Base-by-base conservation (phyloP, 352 stramenopile species). In the Globisporangium orthogonon region DNA sequence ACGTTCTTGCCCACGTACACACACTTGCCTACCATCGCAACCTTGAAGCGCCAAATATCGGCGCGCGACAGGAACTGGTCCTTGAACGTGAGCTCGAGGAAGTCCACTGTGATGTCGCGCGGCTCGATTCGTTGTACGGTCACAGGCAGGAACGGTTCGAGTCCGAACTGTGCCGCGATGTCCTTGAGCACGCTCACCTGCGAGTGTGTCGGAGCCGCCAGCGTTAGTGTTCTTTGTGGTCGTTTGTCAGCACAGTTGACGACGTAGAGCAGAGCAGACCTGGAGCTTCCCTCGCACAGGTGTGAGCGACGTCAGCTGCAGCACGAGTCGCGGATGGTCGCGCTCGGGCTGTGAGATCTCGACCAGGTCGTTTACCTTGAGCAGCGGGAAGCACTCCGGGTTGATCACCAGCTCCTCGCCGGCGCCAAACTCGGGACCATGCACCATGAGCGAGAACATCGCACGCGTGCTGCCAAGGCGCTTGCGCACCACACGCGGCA, bases 1-100 rank as follows among this genome's bases (percentile, higher is more conserved):
- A 93, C 69, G 0, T 73, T 78, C 44, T 89, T 83, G 35, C 86
- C 83, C 17, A 90, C 74, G 68, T 90, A 93, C 18, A 92, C 70
- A 45, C 79, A 87, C 47, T 83, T 80, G 14, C 82, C 83, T 9
- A 85, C 60, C 70, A 91, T 82, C 9, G 83, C 79, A 15, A 89
- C 78, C 56, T 94, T 94, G 58, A 94, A 89, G 28, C 88, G 82
- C 84, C 87, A 97, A 9, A 97, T 82, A 60, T 97, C 88, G 7
- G 82, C 87, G 6, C 90, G 73, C 15, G 89, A 96, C 4, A 97
- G 73, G 56, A 96, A 97, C 67, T 97, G 86, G 71, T 95, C 85
- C 57, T 94, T 93, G 61, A 96, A 94, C 43, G 77, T 87, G 44
- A 96, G 51, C 69, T 97, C 87, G 51, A 97, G 74, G 56, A 89